Evolutionary conservation across 2,329 filamentous ascomycete species (phyloP), one percentile per base, ranked within the genome.

Genomic region (Diaporthe ampelina): DNA sequence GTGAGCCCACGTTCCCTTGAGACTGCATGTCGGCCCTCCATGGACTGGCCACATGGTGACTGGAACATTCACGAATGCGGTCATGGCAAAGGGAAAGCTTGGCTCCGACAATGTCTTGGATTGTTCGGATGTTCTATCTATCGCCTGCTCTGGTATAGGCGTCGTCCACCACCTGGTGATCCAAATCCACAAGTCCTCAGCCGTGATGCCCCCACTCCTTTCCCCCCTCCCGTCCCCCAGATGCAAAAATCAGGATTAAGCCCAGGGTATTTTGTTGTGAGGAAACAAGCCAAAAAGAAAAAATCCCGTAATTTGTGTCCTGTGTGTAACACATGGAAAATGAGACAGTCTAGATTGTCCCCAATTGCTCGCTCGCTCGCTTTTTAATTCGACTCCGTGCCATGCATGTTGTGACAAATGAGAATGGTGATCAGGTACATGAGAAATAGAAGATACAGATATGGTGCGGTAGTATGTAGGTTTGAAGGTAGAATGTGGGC

Each of bases 351-450:
- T 43, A 63, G 37, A 40, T 54, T 63, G 32, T 54, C 69, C 69
- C 57, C 13, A 43, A 52, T 56, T 70, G 50, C 26, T 54, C 69
- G 69, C 69, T 54, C 69, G 69, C 69, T 71, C 32, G 58, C 57
- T 40, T 71, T 61, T 40, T 54, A 13, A 58, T 72, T 24, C n/a
- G n/a, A 72, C 69, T 72, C 69, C 69, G 26, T 54, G 57, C 69
- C 17, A 72, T 72, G 69, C 69, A 63, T 54, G 29, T 37, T 58
- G 45, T 48, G 37, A 70, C 69, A 72, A 63, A 72, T 54, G 57
- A 40, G 59, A 72, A 26, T 50, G 45, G 9, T 35, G 26, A 57
- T 37, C 19, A 63, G 59, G 32, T 43, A 72, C 59, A 54, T 32
- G 58, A 54, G 40, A 2, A 52, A 72, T 15, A 43, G 7, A 63